Evolutionary conservation across 2,329 filamentous ascomycete species (phyloP), one percentile per base, ranked within the genome.

Genomic region (Balansia obtecta): DNA sequence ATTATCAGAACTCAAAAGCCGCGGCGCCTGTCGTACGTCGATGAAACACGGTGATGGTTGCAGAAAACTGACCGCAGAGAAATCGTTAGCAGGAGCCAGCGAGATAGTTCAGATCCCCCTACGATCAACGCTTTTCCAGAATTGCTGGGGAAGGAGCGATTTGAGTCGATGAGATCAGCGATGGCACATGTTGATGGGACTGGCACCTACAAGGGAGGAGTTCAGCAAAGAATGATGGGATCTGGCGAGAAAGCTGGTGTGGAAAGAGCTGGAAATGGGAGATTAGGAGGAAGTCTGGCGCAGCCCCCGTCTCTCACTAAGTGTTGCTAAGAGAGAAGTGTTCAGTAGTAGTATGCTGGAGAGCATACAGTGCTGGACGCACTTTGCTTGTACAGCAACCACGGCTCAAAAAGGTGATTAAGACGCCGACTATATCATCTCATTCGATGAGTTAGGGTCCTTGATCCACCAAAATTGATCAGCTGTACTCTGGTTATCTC

Each of bases 351-450:
- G 20, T 46, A 27, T 50, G 13, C 32, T 50, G 44, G 45, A 47
- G 50, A 45, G 44, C 46, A 45, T 53, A 53, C 53, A 52, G 52
- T 55, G 52, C 46, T 32, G 16, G 15, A 39, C 44, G 45, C 48
- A 48, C 48, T 20, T 44, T 30, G 46, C 37, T 40, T 46, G 22
- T 18, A 44, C 39, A n/a, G 15, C 44, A 40, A 46, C 47, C 42
- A 50, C 32, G 8, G 11, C 20, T 40, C 3, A 20, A 12, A 20
- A 2, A 15, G 7, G 6, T 44, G 12, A 38, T 42, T 6, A n/a
- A 38, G 15, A 8, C 33, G 37, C 16, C 53, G 50, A 8, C n/a
- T 11, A n/a, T 16, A 27, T n/a, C 13, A 43, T 30, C 13, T 18
- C 47, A 13, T 32, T 20, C 34, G 34, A 12, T 37, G 15, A 12